Percentiles rank a stretch among this genome's conserved stretches.
phyloP scores from a whole-genome alignment of 176 grass and related monocot genomes.

The Aegilops bicornis region DNA sequence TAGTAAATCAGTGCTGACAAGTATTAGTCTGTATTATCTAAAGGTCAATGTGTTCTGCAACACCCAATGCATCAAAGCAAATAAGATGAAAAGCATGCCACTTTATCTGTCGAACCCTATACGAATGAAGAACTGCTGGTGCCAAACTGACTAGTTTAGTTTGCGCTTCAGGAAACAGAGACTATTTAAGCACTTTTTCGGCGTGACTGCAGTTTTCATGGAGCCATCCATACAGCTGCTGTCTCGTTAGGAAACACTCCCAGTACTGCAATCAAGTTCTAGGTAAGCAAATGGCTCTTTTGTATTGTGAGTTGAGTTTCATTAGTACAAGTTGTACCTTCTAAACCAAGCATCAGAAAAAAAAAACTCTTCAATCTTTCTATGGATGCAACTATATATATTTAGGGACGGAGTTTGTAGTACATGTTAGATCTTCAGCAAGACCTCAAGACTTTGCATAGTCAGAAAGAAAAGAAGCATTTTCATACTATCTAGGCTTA shows the following conservation, averaged over 20 bases:
- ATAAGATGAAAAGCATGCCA: background rate
- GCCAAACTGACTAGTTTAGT: background rate
- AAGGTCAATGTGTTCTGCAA: background rate
- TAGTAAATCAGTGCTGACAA: background rate
- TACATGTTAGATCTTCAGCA: background rate
- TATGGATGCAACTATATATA: background rate
- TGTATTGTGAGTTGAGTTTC: background rate
- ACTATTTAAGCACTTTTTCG: background rate
- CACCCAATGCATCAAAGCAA: background rate
- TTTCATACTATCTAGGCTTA: background rate
- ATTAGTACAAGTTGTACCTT: background rate
- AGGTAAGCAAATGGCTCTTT: background rate
- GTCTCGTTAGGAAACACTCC: background rate
- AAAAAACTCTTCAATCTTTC: background rate
- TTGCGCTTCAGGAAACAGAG: constrained; percentile 2
- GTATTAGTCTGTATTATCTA: background rate
- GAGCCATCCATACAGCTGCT: background rate
- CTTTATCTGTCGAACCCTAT: background rate
- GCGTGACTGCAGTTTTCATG: background rate
- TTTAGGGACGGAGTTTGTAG: background rate
- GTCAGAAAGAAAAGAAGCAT: background rate
- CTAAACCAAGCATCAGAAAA: background rate
- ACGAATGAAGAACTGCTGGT: background rate
- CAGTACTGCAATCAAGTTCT: background rate
- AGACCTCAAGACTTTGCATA: background rate